A percentile compares a stretch with the other conserved stretches of the same genome.
Conservation (phyloP, 768 basidiomycete species). For the Termitomyces sp. region DNA sequence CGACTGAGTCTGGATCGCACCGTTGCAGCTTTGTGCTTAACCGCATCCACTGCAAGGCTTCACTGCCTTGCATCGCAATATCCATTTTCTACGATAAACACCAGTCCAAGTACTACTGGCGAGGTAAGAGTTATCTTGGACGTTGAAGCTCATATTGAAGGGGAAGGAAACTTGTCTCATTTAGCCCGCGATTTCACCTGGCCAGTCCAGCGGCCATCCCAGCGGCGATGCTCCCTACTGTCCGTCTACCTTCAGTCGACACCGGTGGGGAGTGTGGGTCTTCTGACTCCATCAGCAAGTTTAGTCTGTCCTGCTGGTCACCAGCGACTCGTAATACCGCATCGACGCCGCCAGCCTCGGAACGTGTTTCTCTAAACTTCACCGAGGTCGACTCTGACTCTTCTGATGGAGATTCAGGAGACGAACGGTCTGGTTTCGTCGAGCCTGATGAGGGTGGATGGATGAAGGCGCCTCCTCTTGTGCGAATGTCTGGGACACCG, state of each 20-base stretch:
- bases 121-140: neutral
- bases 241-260: constrained; percentile 44
- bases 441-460: constrained; percentile 17
- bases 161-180: neutral
- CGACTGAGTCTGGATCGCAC: neutral
- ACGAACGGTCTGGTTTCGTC: constrained; percentile 10
- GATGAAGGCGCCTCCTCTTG: constrained; percentile 12
- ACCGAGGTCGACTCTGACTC: constrained; percentile 46
- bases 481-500: constrained; percentile 9
- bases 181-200: constrained; percentile 5
- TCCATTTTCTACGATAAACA: neutral
- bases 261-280: constrained; percentile 40
- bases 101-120: neutral
- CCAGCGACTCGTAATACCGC: constrained; percentile 39
- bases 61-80: constrained; percentile 7
- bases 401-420: constrained; percentile 40
- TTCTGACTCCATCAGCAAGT: constrained; percentile 52
- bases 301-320: constrained; percentile 60
- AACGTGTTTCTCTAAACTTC: constrained; percentile 40
- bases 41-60: constrained; percentile 7
- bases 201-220: constrained; percentile 25
- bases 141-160: neutral
- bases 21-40: constrained; percentile 1
- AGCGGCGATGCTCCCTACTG: constrained; percentile 39
- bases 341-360: constrained; percentile 34